Percentiles rank a stretch among this genome's conserved stretches.
Conservation (phyloP, 352 stramenopile genomes). For the Blastocystis hominis region DNA sequence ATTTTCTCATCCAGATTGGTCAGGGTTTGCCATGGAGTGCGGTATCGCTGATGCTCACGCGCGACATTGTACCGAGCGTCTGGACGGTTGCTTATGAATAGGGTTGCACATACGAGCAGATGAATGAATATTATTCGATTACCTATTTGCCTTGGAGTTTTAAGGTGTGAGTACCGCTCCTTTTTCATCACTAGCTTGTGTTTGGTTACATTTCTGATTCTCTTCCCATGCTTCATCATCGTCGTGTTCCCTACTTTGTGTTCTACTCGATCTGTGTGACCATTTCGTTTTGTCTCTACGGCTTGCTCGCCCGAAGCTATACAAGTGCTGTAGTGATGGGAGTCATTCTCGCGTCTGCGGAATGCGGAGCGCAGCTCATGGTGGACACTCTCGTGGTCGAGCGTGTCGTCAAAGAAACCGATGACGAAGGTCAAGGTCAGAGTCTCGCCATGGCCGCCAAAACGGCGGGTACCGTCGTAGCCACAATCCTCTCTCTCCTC, state of each 20-base stretch:
- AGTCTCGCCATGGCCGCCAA: constrained; percentile 39
- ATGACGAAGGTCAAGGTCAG: constrained; percentile 48
- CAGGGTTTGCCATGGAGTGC: constrained; percentile 47
- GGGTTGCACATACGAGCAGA: constrained; percentile 29
- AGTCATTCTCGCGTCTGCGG: constrained; percentile 8
- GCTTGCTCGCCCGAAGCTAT: background rate
- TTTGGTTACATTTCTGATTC: constrained; percentile 60
- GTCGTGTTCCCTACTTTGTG: constrained; percentile 42
- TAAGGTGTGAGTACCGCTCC: background rate
- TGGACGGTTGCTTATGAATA: background rate
- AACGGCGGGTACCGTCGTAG: constrained; percentile 29
- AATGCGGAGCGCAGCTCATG: constrained; percentile 54
- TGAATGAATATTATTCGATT: constrained; percentile 54
- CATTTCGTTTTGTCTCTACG: constrained; percentile 35
- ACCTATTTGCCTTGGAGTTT: constrained; percentile 56
- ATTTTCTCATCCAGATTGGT: constrained; percentile 52
- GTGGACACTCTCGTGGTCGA: constrained; percentile 55
- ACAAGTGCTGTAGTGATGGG: constrained; percentile 7
- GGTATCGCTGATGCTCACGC: constrained; percentile 13
- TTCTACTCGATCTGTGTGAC: constrained; percentile 41
- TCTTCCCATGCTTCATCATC: constrained; percentile 42
- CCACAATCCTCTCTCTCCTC: constrained; percentile 46
- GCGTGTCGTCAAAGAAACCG: constrained; percentile 33
- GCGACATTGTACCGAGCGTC: background rate
- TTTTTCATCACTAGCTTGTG: constrained; percentile 4